A percentile compares a stretch with the other conserved stretches of the same genome.
Conservation (phyloP, 148 eudicot genomes). For the Amaranthus cruentus region DNA sequence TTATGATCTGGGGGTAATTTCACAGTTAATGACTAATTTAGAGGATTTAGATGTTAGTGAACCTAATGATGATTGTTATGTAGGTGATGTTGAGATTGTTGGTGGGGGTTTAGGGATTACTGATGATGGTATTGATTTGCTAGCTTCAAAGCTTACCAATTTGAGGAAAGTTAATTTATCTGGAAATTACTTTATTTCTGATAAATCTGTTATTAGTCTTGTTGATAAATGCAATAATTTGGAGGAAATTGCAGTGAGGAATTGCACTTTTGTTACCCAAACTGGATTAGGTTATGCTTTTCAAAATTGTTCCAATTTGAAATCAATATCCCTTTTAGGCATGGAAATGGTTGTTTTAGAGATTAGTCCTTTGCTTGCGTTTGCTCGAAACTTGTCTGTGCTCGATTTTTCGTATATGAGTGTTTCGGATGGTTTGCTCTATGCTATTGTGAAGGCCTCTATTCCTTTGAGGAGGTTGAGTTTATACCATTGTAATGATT, state of each 20-base stretch:
- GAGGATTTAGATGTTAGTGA: conserved; percentile 50
- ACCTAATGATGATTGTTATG: conserved; percentile 30
- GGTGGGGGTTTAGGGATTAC: conserved; percentile 37
- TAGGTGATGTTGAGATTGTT: conserved; percentile 14
- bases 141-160: conserved; percentile 36
- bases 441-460: conserved; percentile 34
- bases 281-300: conserved; percentile 35
- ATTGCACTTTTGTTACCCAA: conserved; percentile 43
- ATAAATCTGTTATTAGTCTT: conserved; percentile 42
- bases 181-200: conserved; percentile 43
- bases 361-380: conserved; percentile 23
- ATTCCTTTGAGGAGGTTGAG: conserved; percentile 49
- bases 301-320: conserved; percentile 33
- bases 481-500: conserved; percentile 32
- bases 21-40: conserved; percentile 29
- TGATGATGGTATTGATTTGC: conserved; percentile 45
- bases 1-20: conserved; percentile 31
- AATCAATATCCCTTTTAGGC: conserved; percentile 22
- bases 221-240: conserved; percentile 39
- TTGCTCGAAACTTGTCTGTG: conserved; percentile 32
- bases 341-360: conserved; percentile 31
- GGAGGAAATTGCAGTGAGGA: conserved; percentile 35
- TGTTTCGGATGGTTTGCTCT: conserved; percentile 46
- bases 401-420: conserved; percentile 36
- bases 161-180: conserved; percentile 48